Base-by-base conservation (phyloP, 306 rosid genomes). In the Dicorynia guianensis region DNA sequence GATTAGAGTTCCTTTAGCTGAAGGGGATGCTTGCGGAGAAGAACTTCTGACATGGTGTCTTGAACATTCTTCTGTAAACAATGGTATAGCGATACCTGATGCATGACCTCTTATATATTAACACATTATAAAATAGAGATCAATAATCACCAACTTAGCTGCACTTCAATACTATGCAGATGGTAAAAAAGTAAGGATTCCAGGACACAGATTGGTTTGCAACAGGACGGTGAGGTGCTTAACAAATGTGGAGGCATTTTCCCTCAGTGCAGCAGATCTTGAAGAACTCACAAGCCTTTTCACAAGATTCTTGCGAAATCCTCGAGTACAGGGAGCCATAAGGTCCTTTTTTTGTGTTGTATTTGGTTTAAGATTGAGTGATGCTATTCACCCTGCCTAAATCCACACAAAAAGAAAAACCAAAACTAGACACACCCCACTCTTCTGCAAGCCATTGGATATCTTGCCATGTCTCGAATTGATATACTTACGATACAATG, bases 41-140 rank as follows among this genome's bases (percentile, higher is more conserved):
- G 98, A 94, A 71, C 96, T 91, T 69, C 90, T 94, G 15, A 66
- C 91, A 61, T 89, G 97, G 96, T 90, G 89, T 83, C 94, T 94
- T 11, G 97, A 91, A 80, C 95, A 87, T 84, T 73, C 89, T 79
- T 91, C 91, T 4, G 81, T 84, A 60, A 82, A 72, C 88, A 88
- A 42, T 90, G 96, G 98, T 93, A 85, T 38, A 35, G 6, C 34
- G 55, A 72, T 30, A 60, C 17, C 50, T 33, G 48, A 72, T 60
- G 62, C 17, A 66, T 18, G 33, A 49, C 33, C 10, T 11, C 9
- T 9, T 5, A 11, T 1, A 17, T 43, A 5, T 19, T 61, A 25
- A 52, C 30, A 33, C 43, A 18, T 33, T 40, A 38, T 25, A 53
- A 14, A 13, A 10, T 47, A 20, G 6, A 3, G 4, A n/a, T 17